phyloP scores from a whole-genome alignment of 345 rosid species.

The Acer saccharum region DNA sequence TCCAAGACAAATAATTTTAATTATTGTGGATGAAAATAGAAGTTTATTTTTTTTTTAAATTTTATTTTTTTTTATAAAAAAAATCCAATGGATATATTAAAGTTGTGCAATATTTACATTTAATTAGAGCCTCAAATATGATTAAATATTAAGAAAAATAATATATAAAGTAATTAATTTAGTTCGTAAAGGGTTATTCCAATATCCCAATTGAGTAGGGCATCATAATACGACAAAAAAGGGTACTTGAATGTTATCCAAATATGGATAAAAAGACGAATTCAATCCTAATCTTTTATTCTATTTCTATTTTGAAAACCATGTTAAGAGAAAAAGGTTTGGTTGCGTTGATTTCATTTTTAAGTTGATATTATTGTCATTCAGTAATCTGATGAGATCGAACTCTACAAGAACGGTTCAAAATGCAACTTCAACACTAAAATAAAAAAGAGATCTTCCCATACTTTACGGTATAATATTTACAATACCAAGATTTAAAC shows the following conservation, averaged over 20 bases:
- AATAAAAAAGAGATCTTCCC: too few relatives aligned
- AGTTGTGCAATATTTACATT: neutral
- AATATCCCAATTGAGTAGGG: slow-evolving; percentile 2
- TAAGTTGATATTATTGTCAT: too few relatives aligned
- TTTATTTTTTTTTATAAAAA: neutral
- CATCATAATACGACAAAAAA: slow-evolving; percentile 15
- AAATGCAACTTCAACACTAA: too few relatives aligned
- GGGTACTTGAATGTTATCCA: neutral
- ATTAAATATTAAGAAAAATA: neutral
- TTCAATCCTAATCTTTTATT: neutral
- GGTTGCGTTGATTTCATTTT: too few relatives aligned
- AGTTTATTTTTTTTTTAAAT: too few relatives aligned
- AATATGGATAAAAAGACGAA: slow-evolving; percentile 12
- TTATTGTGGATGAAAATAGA: neutral
- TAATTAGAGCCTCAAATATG: slow-evolving; percentile 7
- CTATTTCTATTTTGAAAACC: neutral
- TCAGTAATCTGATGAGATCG: too few relatives aligned
- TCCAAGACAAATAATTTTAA: neutral
- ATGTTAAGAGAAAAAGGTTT: too few relatives aligned
- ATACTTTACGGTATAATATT: too few relatives aligned
- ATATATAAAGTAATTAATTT: neutral
- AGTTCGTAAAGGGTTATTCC: neutral
- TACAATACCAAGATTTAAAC: too few relatives aligned
- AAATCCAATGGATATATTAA: neutral
- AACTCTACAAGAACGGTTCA: too few relatives aligned